A percentile compares a stretch with the other conserved stretches of the same genome.
Conservation (phyloP, 768 basidiomycete species). For the Phylloporus rhodoxanthus region DNA sequence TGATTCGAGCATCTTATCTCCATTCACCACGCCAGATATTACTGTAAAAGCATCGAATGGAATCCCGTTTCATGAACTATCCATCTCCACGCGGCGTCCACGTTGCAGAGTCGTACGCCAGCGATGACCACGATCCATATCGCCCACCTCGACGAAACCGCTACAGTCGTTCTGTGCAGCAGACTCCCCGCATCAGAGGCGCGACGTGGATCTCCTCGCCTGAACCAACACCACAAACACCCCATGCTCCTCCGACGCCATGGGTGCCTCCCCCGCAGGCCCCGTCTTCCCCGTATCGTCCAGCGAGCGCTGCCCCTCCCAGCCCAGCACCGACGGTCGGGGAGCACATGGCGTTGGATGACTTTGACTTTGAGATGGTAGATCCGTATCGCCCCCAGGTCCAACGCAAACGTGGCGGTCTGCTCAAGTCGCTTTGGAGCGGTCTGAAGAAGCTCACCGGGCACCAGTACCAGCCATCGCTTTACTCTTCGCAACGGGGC, state of each 20-base stretch:
- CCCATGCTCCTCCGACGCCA: neutral
- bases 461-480: constrained; percentile 4
- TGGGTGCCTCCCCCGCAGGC: constrained; percentile 1
- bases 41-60: constrained; percentile 15
- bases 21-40: too few species aligned
- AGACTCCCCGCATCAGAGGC: constrained; percentile 20
- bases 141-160: constrained; percentile 14
- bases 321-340: constrained; percentile 26
- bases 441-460: constrained; percentile 30
- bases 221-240: constrained; percentile 13
- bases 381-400: constrained; percentile 8
- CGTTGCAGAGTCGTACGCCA: constrained; percentile 14
- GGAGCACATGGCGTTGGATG: constrained; percentile 27
- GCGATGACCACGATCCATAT: constrained; percentile 8
- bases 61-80: constrained; percentile 19
- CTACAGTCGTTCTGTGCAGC: constrained; percentile 15
- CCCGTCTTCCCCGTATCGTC: constrained; percentile 13
- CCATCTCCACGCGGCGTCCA: constrained; percentile 22
- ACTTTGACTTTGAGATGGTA: neutral
- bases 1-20: neutral
- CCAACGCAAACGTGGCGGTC: constrained; percentile 7
- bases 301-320: constrained; percentile 9
- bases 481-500: constrained; percentile 1
- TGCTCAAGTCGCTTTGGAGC: constrained; percentile 29
- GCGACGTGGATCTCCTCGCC: constrained; percentile 21